Evolutionary conservation across 805 yeast genomes (phyloP), one percentile per base, ranked within the genome.

Genomic region (Zygosaccharomyces kombuchaensis): DNA sequence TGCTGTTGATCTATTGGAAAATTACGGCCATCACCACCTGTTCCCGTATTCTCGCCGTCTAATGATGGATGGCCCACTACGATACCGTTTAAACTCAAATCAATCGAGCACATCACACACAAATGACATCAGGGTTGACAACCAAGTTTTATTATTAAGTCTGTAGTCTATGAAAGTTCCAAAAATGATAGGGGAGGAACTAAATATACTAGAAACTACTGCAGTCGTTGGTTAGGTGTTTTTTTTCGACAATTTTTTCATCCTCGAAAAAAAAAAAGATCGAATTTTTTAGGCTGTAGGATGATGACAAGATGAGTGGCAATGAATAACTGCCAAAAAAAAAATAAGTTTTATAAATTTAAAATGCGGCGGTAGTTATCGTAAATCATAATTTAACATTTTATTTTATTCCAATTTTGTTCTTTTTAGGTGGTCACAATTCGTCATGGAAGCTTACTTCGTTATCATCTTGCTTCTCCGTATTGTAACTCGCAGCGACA

Each of bases 71-170:
- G 14, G 13, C 16, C 32, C 13, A 13, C 32, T 12, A 37, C 41
- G 13, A 26, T 31, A 27, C 14, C 22, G 14, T 37, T 26, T 16
- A 37, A 37, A 37, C 31, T 31, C 17, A 37, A 37, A 22, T 37
- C 41, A 31, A 37, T 26, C 34, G 41, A 37, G 22, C 34, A 27
- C 41, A 37, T 37, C n/a, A 17, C 34, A 26, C 41, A 37, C n/a
- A n/a, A n/a, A 13, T 21, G 23, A 26, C 23, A 25, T 37, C 16
- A 19, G 32, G 5, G 32, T 27, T 29, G 32, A 3, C 32, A 13
- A 29, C 32, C 3, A 29, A 29, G 25, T 26, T 21, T 13, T 22
- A 13, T 37, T 27, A 6, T n/a, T 6, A n/a, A n/a, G n/a, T n/a
- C n/a, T n/a, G n/a, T n/a, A 29, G 14, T 29, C 13, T 12, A n/a